phyloP scores from a whole-genome alignment of 768 basidiomycete species.

The Clitopilus passeckerianus region DNA sequence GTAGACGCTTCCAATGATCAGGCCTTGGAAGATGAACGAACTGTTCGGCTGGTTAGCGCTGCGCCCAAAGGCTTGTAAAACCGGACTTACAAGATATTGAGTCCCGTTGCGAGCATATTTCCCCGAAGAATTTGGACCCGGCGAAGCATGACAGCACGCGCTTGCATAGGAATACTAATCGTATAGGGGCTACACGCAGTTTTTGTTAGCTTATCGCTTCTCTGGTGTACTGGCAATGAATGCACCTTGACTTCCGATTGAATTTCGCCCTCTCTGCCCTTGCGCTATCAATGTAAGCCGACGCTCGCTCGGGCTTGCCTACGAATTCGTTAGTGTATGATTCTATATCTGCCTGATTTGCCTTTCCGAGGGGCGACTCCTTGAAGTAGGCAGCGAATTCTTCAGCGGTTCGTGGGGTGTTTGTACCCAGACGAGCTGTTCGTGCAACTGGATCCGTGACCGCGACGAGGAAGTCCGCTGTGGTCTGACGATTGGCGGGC shows the following conservation, averaged over 20 bases:
- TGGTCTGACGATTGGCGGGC: slow-evolving; percentile 61
- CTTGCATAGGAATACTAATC: slow-evolving; percentile 40
- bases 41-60: slow-evolving; percentile 11
- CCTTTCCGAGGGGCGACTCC: slow-evolving; percentile 29
- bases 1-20: slow-evolving; percentile 36
- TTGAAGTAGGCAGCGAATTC: slow-evolving; percentile 52
- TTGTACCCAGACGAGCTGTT: slow-evolving; percentile 35
- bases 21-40: slow-evolving; percentile 22
- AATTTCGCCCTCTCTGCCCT: slow-evolving; percentile 45
- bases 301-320: slow-evolving; percentile 34
- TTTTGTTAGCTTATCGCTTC: neutral
- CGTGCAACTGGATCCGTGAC: slow-evolving; percentile 62
- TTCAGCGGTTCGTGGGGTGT: slow-evolving; percentile 46
- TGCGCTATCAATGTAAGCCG: slow-evolving; percentile 43
- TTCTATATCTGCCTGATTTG: slow-evolving; percentile 42
- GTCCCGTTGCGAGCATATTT: slow-evolving; percentile 27
- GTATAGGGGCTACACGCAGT: slow-evolving; percentile 33
- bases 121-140: slow-evolving; percentile 40
- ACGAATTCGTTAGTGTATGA: slow-evolving; percentile 39
- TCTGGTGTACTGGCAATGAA: no score
- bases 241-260: slow-evolving; percentile 28
- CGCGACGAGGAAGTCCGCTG: slow-evolving; percentile 58
- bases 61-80: neutral
- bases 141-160: slow-evolving; percentile 37
- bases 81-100: slow-evolving; percentile 25